phyloP scores from a whole-genome alignment of 495 filamentous ascomycete species.

The Xylaria bambusicola region DNA sequence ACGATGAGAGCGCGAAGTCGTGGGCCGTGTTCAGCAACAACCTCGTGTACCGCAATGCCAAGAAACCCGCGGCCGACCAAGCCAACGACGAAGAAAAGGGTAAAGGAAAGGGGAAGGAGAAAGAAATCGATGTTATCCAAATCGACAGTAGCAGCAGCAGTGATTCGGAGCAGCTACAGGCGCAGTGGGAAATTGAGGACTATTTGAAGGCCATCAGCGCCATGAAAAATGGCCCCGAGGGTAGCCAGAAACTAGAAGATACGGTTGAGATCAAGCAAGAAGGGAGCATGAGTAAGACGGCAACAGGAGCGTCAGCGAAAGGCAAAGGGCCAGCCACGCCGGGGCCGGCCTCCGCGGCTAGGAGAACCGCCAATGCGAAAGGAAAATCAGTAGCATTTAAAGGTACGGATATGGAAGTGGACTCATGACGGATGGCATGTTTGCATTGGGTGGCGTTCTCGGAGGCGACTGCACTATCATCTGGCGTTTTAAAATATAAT shows the following conservation, averaged over 20 bases:
- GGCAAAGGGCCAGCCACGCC: conserved; percentile 17
- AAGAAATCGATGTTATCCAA: conserved; percentile 20
- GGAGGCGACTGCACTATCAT: background rate
- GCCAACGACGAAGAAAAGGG: conserved; percentile 1
- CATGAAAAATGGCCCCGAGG: conserved; percentile 25
- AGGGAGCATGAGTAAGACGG: conserved; percentile 16
- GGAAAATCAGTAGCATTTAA: conserved; percentile 34
- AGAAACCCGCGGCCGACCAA: background rate
- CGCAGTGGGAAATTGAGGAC: conserved; percentile 43
- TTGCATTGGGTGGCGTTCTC: conserved; percentile 33
- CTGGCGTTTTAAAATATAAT: conserved; percentile 1
- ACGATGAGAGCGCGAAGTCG: conserved; percentile 45
- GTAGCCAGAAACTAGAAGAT: conserved; percentile 14
- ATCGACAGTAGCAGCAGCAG: conserved; percentile 30
- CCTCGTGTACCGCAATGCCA: conserved; percentile 33
- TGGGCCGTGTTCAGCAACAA: conserved; percentile 47
- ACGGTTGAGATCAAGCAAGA: conserved; percentile 34
- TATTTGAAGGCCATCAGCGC: conserved; percentile 42
- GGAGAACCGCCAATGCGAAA: conserved; percentile 13
- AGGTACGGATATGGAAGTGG: conserved; percentile 16
- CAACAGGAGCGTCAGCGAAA: conserved; percentile 16
- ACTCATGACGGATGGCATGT: conserved; percentile 9
- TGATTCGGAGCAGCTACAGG: conserved; percentile 30
- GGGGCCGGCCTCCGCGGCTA: conserved; percentile 16
- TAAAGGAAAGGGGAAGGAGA: conserved; percentile 32